A percentile compares a stretch with the other conserved stretches of the same genome.
Conservation (phyloP, 257 asterid genomes). For the Leonotis leonurus region DNA sequence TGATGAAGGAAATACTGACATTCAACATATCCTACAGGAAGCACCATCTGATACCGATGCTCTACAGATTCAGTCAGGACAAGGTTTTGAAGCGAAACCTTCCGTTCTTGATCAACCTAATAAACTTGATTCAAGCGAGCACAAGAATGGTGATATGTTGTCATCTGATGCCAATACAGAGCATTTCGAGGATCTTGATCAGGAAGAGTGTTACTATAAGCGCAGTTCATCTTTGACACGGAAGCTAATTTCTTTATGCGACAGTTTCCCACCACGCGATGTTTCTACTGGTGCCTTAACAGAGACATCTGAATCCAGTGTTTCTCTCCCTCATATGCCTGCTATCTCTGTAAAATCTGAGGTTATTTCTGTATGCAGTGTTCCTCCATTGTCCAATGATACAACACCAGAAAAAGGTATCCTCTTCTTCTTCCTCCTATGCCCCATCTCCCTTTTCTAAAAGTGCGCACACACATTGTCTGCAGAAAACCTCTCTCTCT, state of each 20-base stretch:
- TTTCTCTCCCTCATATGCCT: slow-evolving; percentile 31
- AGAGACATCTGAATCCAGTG: slow-evolving; percentile 21
- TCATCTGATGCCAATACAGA: slow-evolving; percentile 15
- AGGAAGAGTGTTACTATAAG: slow-evolving; percentile 26
- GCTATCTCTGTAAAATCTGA: slow-evolving; percentile 46
- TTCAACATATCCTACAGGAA: slow-evolving; percentile 12
- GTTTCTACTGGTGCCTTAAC: slow-evolving; percentile 10
- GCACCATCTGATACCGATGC: slow-evolving; percentile 12
- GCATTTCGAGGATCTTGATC: slow-evolving; percentile 33
- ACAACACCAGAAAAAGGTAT: slow-evolving; percentile 32
- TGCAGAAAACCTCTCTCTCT: neutral
- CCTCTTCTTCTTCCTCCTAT: slow-evolving; percentile 17
- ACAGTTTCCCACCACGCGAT: slow-evolving; percentile 16
- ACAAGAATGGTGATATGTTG: slow-evolving; percentile 14
- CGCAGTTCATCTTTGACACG: slow-evolving; percentile 18
- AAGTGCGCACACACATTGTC: too few relatives aligned
- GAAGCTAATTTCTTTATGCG: slow-evolving; percentile 33
- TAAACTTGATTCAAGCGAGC: slow-evolving; percentile 25
- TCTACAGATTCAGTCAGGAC: slow-evolving; percentile 13
- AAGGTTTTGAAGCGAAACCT: slow-evolving; percentile 24
- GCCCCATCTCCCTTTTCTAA: too few relatives aligned
- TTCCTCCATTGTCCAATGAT: slow-evolving; percentile 27
- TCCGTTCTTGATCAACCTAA: slow-evolving; percentile 31
- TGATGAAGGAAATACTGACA: slow-evolving; percentile 39
- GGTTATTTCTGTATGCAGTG: slow-evolving; percentile 33